A percentile compares a stretch with the other conserved stretches of the same genome.
Evolutionary conservation across 2,329 filamentous ascomycete species (phyloP).

Genomic region (Calycina herbarum): DNA sequence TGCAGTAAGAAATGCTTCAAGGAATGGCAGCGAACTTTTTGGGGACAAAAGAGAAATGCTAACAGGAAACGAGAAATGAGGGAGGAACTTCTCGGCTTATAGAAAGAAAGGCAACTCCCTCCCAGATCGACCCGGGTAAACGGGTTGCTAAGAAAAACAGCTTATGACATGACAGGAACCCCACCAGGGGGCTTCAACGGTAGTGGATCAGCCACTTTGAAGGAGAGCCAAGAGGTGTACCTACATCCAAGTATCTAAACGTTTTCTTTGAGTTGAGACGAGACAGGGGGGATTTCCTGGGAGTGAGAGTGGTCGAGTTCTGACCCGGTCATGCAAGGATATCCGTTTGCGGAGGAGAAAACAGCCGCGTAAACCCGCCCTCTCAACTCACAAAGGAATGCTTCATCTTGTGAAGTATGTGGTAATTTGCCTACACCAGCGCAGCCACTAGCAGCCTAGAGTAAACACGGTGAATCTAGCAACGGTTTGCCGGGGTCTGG

Average conservation of each 20-base stretch:
- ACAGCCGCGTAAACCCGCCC: slow-evolving; percentile 19
- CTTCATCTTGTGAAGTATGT: slow-evolving; percentile 34
- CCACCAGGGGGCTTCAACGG: slow-evolving; percentile 28
- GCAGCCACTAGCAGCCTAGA: slow-evolving; percentile 15
- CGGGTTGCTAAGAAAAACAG: slow-evolving; percentile 10
- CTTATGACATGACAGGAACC: slow-evolving; percentile 18
- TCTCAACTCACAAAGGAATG: slow-evolving; percentile 33
- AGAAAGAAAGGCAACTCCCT: slow-evolving; percentile 25
- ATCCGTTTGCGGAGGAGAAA: slow-evolving; percentile 18
- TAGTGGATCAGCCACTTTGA: slow-evolving; percentile 25
- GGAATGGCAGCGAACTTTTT: slow-evolving; percentile 34
- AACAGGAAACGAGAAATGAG: slow-evolving; percentile 37
- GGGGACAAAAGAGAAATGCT: slow-evolving; percentile 32
- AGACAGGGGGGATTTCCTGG: slow-evolving; percentile 23
- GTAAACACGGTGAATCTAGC: slow-evolving; percentile 8
- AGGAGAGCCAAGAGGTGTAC: slow-evolving; percentile 19
- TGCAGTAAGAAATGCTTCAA: slow-evolving; percentile 37
- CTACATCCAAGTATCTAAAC: slow-evolving; percentile 18
- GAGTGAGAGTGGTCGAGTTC: slow-evolving; percentile 26
- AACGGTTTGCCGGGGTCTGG: slow-evolving; percentile 8
- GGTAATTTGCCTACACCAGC: slow-evolving; percentile 18
- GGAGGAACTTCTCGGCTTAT: slow-evolving; percentile 34
- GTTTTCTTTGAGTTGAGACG: slow-evolving; percentile 18
- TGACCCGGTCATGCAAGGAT: slow-evolving; percentile 30
- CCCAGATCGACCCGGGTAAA: slow-evolving; percentile 14